Base-by-base conservation (phyloP, 305 asterid genomes). In the Solanum hybrid region DNA sequence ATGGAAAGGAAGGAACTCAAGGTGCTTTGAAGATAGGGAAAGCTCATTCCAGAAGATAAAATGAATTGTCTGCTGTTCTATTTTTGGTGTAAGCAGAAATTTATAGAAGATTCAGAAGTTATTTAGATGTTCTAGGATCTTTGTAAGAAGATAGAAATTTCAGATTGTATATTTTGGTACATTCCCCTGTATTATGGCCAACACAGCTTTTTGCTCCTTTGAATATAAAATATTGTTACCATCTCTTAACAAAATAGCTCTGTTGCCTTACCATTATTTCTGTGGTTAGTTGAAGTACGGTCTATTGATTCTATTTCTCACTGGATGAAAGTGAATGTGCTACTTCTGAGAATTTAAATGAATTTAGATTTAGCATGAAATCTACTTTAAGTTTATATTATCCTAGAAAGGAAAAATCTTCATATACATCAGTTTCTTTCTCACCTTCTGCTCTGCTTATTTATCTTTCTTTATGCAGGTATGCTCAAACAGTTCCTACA, bases 401-500 rank as follows among this genome's bases (percentile, higher is more conserved):
- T 31, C 73, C 31, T 45, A 84, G 73, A 29, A 42, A 82, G 72
- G 40, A 17, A 45, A 82, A 29, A 51, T 26, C 10, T 45, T 35
- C 87, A 40, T 81, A 42, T 27, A 51, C 42, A 29, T 84, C 87
- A 2, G 32, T 78, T 69, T 78, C 56, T 85, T 75, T 38, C 84
- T 78, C 60, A 37, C 89, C 51, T 77, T 80, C 64, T 75, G 60
- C 81, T 37, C 81, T 78, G 82, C 76, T 87, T 78, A 64, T 86
- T 75, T 69, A 34, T 51, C 89, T 86, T 85, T 15, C 37, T 71
- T 64, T 72, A 27, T 91, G 91, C 93, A 95, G 98, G 91, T 94
- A 89, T 91, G 90, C 95, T 88, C 94, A 95, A 77, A 89, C 95
- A 51, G 89, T 95, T 92, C 97, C 96, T 91, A 90, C 92, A 31